Conservation (phyloP, 1,284 basidiomycete genomes). For the Rhodotorula sp. region DNA sequence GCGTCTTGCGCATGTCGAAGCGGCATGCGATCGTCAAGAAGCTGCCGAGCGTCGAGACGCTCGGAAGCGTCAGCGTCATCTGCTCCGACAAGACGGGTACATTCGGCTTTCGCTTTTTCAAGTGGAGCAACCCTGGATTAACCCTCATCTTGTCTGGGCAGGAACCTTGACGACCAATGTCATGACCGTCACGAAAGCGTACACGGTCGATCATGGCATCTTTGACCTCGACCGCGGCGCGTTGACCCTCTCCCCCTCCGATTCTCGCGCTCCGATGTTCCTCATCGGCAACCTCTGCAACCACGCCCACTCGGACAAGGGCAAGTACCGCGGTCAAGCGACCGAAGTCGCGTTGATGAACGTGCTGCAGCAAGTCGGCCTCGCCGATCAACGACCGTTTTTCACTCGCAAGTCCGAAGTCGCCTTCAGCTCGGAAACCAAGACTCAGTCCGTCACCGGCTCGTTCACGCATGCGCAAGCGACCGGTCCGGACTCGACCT, state of each 20-base stretch:
- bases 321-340: slow-evolving; percentile 77
- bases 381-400: slow-evolving; percentile 65
- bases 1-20: slow-evolving; percentile 89
- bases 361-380: slow-evolving; percentile 66
- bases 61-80: slow-evolving; percentile 91
- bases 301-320: slow-evolving; percentile 63
- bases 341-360: slow-evolving; percentile 92
- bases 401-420: slow-evolving; percentile 76
- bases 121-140: neutral
- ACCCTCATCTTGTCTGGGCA: slow-evolving; percentile 44
- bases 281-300: slow-evolving; percentile 57
- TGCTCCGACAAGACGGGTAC: slow-evolving; percentile 94
- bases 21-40: slow-evolving; percentile 97
- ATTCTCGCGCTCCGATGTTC: slow-evolving; percentile 58
- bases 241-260: slow-evolving; percentile 28
- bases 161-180: slow-evolving; percentile 96
- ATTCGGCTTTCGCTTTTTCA: slow-evolving; percentile 3
- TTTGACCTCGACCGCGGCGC: slow-evolving; percentile 56
- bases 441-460: slow-evolving; percentile 87
- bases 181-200: slow-evolving; percentile 86
- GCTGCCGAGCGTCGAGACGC: slow-evolving; percentile 87
- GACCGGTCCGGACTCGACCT: slow-evolving; percentile 67
- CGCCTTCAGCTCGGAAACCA: slow-evolving; percentile 88
- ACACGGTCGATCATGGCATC: slow-evolving; percentile 74
- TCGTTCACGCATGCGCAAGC: slow-evolving; percentile 49